Percentiles rank a stretch among this genome's conserved stretches.
phyloP scores from a whole-genome alignment of 345 rosid species.

The Rhodamnia argentea region DNA sequence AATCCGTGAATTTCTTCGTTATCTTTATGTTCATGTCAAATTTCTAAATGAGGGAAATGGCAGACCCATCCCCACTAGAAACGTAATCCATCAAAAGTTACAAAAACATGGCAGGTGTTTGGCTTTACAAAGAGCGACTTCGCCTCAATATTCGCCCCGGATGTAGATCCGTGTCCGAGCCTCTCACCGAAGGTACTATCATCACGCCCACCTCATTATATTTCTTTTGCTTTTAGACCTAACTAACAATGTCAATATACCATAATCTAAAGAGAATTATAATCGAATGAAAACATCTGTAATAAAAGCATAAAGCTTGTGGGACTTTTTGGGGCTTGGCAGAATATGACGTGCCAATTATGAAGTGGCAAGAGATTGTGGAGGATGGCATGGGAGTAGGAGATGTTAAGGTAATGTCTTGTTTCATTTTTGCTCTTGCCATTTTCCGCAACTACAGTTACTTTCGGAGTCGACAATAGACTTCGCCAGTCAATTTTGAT shows the following conservation, averaged over 20 bases:
- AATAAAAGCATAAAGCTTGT: background rate
- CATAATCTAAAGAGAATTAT: background rate
- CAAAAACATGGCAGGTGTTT: slow-evolving; percentile 10
- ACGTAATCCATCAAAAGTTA: background rate
- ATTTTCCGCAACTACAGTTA: background rate
- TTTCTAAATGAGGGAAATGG: background rate
- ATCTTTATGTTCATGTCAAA: background rate
- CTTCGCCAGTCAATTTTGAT: background rate
- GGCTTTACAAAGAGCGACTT: slow-evolving; percentile 20
- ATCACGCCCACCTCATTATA: background rate
- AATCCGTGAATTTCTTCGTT: fast-evolving
- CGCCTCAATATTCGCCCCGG: slow-evolving; percentile 11
- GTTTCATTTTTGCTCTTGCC: background rate
- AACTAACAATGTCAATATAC: background rate
- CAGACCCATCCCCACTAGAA: background rate
- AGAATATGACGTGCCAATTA: slow-evolving; percentile 31
- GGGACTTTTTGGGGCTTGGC: background rate
- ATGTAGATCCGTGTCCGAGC: slow-evolving; percentile 32
- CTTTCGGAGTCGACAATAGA: background rate
- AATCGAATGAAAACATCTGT: background rate
- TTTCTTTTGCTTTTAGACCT: background rate
- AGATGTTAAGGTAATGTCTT: slow-evolving; percentile 3
- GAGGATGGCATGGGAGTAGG: slow-evolving; percentile 28
- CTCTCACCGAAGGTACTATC: slow-evolving; percentile 36
- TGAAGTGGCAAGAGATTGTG: slow-evolving; percentile 41